Evolutionary conservation across 1,284 basidiomycete genomes (phyloP), one percentile per base, ranked within the genome.

Genomic region (Entoloma clypeatum): DNA sequence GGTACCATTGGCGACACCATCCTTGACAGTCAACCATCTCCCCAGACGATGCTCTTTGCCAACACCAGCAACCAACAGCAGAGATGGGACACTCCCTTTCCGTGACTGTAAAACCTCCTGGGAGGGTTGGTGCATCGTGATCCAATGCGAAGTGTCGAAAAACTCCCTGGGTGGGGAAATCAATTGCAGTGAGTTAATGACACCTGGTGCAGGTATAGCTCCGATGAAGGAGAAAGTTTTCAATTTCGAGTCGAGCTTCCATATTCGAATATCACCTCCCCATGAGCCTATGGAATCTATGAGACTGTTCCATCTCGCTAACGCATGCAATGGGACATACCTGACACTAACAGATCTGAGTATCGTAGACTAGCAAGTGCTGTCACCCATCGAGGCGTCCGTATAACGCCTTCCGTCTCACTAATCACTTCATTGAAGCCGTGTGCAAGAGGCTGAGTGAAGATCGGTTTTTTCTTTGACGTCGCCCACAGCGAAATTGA

Each of bases 381-480:
- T 0, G 92, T 96, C 56, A 99, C 83, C 91, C 93, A 97, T 27
- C 95, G 74, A 5, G 96, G 88, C 19, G 82, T 84, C 27, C 72
- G 69, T 28, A 92, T 75, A 22, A 75, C 55, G n/a, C 87, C 86
- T 54, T 89, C 85, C 0, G 80, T 81, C 44, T 81, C 77, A 5
- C 83, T 86, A 5, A 71, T 61, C 11, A 73, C 70, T 57, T 85
- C 76, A 44, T 89, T 75, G 39, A 92, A 67, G 2, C 96, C 96
- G 61, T 99, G 95, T 1, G 92, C 89, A 28, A 95, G 69, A 4
- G 85, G 71, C 35, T 85, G 75, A 0, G 82, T 90, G 62, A 87
- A 97, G 36, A 96, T 69, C 0, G 95, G 92, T 65, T 99, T 99
- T 74, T 99, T 98, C 72, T 94, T 96, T 47, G 81, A 79, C n/a